phyloP scores from a whole-genome alignment of 2,329 filamentous ascomycete genomes.

The Paradendryphiella salina region DNA sequence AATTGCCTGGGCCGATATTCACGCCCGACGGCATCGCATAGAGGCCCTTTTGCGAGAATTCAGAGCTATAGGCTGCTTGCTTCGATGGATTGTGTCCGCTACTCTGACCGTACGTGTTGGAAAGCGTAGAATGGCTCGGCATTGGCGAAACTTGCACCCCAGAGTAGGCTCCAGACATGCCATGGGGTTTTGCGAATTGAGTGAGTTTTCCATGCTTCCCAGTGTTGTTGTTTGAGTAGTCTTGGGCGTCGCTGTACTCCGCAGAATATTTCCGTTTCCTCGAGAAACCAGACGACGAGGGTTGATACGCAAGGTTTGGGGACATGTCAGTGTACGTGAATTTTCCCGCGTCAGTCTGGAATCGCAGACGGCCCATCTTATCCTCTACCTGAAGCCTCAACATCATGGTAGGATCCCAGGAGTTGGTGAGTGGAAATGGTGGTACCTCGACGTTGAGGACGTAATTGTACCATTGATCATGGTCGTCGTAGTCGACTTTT shows the following conservation, averaged over 20 bases:
- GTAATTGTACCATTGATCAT: constrained; percentile 68
- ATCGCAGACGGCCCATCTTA: constrained; percentile 55
- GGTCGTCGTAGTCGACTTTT: constrained; percentile 61
- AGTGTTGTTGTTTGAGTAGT: constrained; percentile 29
- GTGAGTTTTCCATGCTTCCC: constrained; percentile 48
- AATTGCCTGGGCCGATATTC: constrained; percentile 31
- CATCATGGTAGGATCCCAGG: constrained; percentile 59
- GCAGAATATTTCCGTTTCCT: constrained; percentile 42
- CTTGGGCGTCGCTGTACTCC: constrained; percentile 34
- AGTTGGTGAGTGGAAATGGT: constrained; percentile 61
- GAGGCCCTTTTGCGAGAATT: constrained; percentile 43
- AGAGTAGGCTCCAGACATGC: constrained; percentile 39
- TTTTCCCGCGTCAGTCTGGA: constrained; percentile 60
- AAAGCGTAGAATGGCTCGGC: constrained; percentile 44
- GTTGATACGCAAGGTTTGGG: constrained; percentile 37
- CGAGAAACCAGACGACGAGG: constrained; percentile 32
- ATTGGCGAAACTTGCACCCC: constrained; percentile 44
- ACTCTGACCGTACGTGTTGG: constrained; percentile 42
- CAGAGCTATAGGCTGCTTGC: constrained; percentile 35
- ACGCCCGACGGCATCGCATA: constrained; percentile 41
- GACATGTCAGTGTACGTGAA: constrained; percentile 63
- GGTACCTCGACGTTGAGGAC: constrained; percentile 73
- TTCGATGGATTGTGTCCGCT: constrained; percentile 48
- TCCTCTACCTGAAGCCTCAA: constrained; percentile 64
- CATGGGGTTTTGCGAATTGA: constrained; percentile 43